A percentile compares a stretch with the other conserved stretches of the same genome.
These are phyloP conservation scores for Acer saccharum DNA, from an alignment of 345 rosid genomes.

Conservation along the genomic window DNA sequence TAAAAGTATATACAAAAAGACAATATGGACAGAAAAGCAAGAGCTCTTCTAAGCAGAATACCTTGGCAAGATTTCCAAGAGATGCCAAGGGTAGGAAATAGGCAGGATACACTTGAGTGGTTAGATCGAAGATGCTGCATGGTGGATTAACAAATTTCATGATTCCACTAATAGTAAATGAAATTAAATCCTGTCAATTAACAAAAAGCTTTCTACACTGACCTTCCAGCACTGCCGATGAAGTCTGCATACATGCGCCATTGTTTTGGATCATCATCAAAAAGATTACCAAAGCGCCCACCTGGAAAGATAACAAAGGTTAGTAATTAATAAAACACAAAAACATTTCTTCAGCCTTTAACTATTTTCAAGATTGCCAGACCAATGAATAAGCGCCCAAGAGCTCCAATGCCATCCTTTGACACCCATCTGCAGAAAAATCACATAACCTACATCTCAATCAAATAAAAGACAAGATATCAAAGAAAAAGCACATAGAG, in stretches of 20 bases:
- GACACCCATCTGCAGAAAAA: constrained; percentile 87
- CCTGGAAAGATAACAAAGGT: constrained; percentile 49
- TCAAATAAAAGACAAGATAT: constrained; percentile 17
- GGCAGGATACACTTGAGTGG: constrained; percentile 86
- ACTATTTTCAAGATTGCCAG: constrained; percentile 31
- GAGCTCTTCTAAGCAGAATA: constrained; percentile 29
- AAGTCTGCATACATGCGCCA: constrained; percentile 99
- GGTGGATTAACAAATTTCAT: constrained; percentile 24
- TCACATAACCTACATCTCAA: constrained; percentile 23
- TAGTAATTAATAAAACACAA: constrained; percentile 18
- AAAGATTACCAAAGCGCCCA: constrained; percentile 88
- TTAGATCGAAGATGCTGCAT: constrained; percentile 87
- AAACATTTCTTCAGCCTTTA: constrained; percentile 12
- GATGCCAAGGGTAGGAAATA: constrained; percentile 91
- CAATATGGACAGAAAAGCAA: neutral
- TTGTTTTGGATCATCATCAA: constrained; percentile 97
- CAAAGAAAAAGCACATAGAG: neutral
- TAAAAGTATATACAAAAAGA: neutral
- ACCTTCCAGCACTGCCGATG: constrained; percentile 99
- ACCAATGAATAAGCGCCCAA: constrained; percentile 95
- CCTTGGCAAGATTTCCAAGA: constrained; percentile 95
- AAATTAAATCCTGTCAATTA: constrained; percentile 16
- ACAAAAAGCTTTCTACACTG: constrained; percentile 18
- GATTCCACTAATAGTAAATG: constrained; percentile 8
- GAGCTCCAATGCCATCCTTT: constrained; percentile 96